These are phyloP conservation scores for Astragalus membranaceus DNA, from an alignment of 306 rosid genomes.

Conservation along the genomic window DNA sequence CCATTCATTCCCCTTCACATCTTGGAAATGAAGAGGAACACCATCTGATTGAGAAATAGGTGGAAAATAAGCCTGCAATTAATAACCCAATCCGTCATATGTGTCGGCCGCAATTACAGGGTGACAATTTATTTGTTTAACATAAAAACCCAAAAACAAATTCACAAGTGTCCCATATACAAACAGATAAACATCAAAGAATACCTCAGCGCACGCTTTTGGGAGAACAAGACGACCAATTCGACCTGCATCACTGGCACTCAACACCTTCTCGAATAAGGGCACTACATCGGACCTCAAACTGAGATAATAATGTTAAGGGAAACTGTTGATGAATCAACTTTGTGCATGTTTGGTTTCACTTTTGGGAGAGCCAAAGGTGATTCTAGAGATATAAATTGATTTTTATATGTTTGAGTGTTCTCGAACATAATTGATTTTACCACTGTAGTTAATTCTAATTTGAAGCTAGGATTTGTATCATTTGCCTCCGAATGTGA, in stretches of 20 bases:
- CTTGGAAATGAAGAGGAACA: constrained; percentile 71
- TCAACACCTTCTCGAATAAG: constrained; percentile 87
- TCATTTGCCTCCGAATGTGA: no score
- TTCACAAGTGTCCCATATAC: neutral
- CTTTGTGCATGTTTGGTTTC: neutral
- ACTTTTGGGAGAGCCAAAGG: no score
- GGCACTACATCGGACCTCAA: constrained; percentile 89
- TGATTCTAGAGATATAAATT: no score
- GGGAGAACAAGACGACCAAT: constrained; percentile 97
- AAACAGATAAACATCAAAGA: neutral
- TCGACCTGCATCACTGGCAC: constrained; percentile 97
- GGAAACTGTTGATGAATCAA: constrained; percentile 27
- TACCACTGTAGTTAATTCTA: no score
- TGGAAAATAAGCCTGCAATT: constrained; percentile 85
- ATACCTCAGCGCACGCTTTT: constrained; percentile 98
- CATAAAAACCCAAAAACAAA: neutral
- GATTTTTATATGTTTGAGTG: no score
- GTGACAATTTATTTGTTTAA: neutral
- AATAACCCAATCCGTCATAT: constrained; percentile 6
- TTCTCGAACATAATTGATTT: no score
- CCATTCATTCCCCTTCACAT: constrained; percentile 90
- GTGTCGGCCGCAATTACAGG: neutral
- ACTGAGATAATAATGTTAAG: constrained; percentile 52
- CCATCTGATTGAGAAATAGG: constrained; percentile 83
- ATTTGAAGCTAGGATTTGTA: no score